Base-by-base conservation (phyloP, 2,329 filamentous ascomycete species). In the Xylariomycetidae sp. region DNA sequence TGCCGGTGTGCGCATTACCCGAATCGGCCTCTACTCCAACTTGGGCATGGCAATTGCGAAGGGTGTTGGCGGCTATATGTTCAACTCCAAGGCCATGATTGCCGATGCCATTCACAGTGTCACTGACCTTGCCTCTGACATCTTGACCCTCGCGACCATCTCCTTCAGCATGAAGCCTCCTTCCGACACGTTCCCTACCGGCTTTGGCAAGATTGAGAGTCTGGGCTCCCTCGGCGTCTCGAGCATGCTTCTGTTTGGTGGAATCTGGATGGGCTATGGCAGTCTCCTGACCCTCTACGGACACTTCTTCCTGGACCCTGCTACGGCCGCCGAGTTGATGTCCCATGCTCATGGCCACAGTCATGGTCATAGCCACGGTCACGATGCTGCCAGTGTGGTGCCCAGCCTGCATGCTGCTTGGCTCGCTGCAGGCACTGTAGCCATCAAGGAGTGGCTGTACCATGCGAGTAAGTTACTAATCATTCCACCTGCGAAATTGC, bases 121-220 rank as follows among this genome's bases (percentile, higher is more conserved):
- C 47, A 94, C 90, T 30, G 92, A 98, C 61, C 76, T 98, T 36
- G 87, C 94, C 40, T 95, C 89, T 33, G 92, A 98, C 59, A 74
- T 98, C 49, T 79, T 95, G 59, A 98, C 92, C 1, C 74, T 98
- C 14, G 85, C 86, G 12, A 98, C 92, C 8, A 89, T 98, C 29
- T 90, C 89, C 14, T 95, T 85, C 79, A 94, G 89, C 39, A 65
- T 96, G 39, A 87, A 84, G 50, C 82, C 86, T 5, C 88, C 92
- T 0, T 86, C 85, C 9, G 74, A 83, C 34, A 75, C 75, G 25
- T 98, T 95, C 56, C 92, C 92, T 2, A 78, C 80, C 50, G 92
- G 92, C 2, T 98, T 94, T 56, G 92, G 92, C 56, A 98, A 98
- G 67, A 76, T 98, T n/a, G 92, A 98, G 68, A 95, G 88, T 52